phyloP scores from a whole-genome alignment of 306 rosid genomes.

The Casuarina cunninghamiana region DNA sequence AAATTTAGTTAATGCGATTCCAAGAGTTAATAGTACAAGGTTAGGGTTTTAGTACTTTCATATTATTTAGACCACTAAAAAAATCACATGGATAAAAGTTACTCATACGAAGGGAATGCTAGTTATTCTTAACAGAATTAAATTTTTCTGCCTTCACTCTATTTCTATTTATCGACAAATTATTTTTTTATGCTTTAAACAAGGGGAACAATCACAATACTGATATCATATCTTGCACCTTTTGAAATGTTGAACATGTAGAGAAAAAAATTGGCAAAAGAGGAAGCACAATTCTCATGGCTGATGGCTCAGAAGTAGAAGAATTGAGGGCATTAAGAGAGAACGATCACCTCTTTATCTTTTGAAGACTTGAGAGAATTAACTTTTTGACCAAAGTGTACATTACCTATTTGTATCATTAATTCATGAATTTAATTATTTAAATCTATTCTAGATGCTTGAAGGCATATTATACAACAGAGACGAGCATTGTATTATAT shows the following conservation, averaged over 20 bases:
- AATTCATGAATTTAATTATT: conserved; percentile 11
- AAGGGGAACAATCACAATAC: conserved; percentile 9
- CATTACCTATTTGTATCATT: not conserved
- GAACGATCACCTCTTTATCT: conserved; percentile 61
- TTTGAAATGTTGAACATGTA: conserved; percentile 38
- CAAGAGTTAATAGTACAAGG: not conserved
- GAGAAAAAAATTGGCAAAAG: conserved; percentile 69
- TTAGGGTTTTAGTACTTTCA: not conserved
- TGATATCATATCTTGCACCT: not conserved
- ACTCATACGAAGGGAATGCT: not conserved
- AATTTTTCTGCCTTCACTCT: not conserved
- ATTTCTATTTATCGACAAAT: not conserved
- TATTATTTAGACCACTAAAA: not conserved
- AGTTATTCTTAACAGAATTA: conserved; percentile 1
- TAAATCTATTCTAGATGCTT: not conserved
- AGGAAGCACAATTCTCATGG: conserved; percentile 68
- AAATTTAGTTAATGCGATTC: not conserved
- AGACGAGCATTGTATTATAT: conserved; percentile 5
- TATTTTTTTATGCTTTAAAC: conserved; percentile 17
- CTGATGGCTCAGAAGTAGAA: conserved; percentile 73
- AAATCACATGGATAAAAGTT: not conserved
- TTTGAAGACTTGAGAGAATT: conserved; percentile 34
- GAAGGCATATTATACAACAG: conserved; percentile 8
- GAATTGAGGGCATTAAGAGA: conserved; percentile 67
- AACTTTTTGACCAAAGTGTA: not conserved